These are phyloP conservation scores for Pyrenophora teres DNA, from an alignment of 2,329 filamentous ascomycete genomes.

Conservation along the genomic window DNA sequence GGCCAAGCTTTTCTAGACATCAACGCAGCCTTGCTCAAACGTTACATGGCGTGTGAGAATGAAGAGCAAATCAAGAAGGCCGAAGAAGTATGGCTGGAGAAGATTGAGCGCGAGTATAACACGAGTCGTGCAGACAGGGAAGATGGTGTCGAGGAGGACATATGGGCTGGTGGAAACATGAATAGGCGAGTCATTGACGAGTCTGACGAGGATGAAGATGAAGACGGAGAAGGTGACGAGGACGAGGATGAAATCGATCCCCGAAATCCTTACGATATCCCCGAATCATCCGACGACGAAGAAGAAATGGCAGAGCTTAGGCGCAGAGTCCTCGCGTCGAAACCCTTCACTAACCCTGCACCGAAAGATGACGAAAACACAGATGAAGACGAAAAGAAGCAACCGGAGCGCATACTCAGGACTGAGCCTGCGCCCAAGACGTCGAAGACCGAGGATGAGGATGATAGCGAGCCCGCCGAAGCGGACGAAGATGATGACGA, in stretches of 20 bases:
- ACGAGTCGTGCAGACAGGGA: slow-evolving; percentile 73
- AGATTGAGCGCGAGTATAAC: slow-evolving; percentile 86
- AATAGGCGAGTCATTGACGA: slow-evolving; percentile 64
- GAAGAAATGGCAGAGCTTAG: slow-evolving; percentile 93
- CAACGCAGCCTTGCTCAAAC: slow-evolving; percentile 78
- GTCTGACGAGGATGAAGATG: slow-evolving; percentile 55
- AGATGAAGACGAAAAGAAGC: slow-evolving; percentile 54
- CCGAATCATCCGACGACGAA: slow-evolving; percentile 76
- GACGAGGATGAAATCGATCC: slow-evolving; percentile 54
- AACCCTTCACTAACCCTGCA: slow-evolving; percentile 73
- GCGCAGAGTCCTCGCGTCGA: slow-evolving; percentile 86
- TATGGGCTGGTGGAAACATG: slow-evolving; percentile 89
- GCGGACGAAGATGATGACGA: slow-evolving; percentile 69
- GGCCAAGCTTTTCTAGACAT: slow-evolving; percentile 88
- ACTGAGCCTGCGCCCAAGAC: slow-evolving; percentile 51
- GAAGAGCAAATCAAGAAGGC: slow-evolving; percentile 82
- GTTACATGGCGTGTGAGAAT: slow-evolving; percentile 81
- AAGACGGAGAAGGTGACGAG: slow-evolving; percentile 47
- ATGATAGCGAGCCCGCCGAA: slow-evolving; percentile 71
- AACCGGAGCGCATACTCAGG: slow-evolving; percentile 66
- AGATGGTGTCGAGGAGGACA: slow-evolving; percentile 65
- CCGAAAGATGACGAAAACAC: slow-evolving; percentile 32
- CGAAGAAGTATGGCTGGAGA: slow-evolving; percentile 84
- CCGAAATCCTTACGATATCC: slow-evolving; percentile 74
- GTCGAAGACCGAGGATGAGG: slow-evolving; percentile 59